Conservation (phyloP, 768 basidiomycete species). For the Asterophora parasitica region DNA sequence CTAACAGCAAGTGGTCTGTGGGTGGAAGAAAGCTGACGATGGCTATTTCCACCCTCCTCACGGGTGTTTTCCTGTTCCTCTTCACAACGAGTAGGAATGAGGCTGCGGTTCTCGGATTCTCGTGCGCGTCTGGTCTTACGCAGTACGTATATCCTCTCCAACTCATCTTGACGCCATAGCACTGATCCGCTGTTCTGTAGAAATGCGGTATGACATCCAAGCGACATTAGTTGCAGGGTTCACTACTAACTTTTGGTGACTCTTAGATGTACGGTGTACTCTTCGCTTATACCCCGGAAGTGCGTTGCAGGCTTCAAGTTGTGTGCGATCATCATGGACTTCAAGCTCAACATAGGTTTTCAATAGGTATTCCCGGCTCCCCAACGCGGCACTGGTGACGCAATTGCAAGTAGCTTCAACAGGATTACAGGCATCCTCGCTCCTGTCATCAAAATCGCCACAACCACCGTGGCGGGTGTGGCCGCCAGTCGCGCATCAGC, state of each 20-base stretch:
- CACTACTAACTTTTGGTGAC: conserved; percentile 1
- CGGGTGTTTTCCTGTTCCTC: conserved; percentile 44
- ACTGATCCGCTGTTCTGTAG: conserved; percentile 8
- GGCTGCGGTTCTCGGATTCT: conserved; percentile 38
- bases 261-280: conserved; percentile 46
- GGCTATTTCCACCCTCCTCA: conserved; percentile 38
- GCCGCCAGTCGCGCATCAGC: conserved; percentile 24
- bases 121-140: conserved; percentile 39
- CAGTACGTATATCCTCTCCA: conserved; percentile 21
- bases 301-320: conserved; percentile 10
- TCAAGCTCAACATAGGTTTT: neutral
- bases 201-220: conserved; percentile 32
- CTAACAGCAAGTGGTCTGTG: conserved; percentile 26
- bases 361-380: conserved; percentile 46
- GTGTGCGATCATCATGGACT: neutral
- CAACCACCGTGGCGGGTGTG: conserved; percentile 27
- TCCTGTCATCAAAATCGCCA: conserved; percentile 45
- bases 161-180: neutral
- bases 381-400: conserved; percentile 52
- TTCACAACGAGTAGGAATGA: conserved; percentile 43
- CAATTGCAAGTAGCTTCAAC: conserved; percentile 44
- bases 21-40: conserved; percentile 47
- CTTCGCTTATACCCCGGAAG: conserved; percentile 56
- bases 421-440: conserved; percentile 43
- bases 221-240: too few species aligned